Percentiles rank a stretch among this genome's conserved stretches.
Evolutionary conservation across 2,329 filamentous ascomycete species (phyloP).

Genomic region (Teratosphaeria epicoccoides): DNA sequence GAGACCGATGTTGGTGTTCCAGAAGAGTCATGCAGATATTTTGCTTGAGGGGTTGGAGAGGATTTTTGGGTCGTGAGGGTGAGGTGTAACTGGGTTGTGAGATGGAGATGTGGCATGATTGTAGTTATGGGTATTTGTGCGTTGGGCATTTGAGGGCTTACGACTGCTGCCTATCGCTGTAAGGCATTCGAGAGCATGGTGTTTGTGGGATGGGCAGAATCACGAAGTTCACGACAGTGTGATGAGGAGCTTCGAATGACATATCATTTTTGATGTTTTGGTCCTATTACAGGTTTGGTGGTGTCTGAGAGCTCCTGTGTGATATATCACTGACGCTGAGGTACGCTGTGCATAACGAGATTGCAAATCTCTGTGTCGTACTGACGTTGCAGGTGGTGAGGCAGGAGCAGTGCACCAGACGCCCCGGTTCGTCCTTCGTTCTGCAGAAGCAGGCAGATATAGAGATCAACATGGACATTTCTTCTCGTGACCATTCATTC

Average conservation of each 20-base stretch:
- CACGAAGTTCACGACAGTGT: background rate
- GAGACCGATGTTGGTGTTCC: constrained; percentile 84
- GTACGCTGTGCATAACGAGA: background rate
- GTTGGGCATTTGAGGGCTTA: background rate
- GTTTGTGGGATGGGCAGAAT: background rate
- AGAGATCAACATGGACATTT: background rate
- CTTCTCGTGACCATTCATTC: background rate
- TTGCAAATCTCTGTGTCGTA: background rate
- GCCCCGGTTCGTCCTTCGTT: background rate
- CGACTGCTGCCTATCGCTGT: background rate
- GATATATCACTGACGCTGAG: background rate
- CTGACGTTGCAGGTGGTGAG: background rate
- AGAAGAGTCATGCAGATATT: constrained; percentile 82
- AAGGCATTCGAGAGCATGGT: background rate
- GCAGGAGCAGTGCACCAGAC: background rate
- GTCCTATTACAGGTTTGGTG: no score
- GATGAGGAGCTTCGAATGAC: background rate
- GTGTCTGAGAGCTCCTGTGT: no score
- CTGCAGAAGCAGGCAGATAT: background rate
- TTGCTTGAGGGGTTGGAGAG: constrained; percentile 46
- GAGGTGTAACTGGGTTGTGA: no score
- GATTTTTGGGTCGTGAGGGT: constrained; percentile 19
- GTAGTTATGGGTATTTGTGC: background rate
- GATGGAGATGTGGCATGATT: background rate
- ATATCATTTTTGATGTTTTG: no score